phyloP scores from a whole-genome alignment of 179 eudicot species.

The Sideroxylon spinosum region DNA sequence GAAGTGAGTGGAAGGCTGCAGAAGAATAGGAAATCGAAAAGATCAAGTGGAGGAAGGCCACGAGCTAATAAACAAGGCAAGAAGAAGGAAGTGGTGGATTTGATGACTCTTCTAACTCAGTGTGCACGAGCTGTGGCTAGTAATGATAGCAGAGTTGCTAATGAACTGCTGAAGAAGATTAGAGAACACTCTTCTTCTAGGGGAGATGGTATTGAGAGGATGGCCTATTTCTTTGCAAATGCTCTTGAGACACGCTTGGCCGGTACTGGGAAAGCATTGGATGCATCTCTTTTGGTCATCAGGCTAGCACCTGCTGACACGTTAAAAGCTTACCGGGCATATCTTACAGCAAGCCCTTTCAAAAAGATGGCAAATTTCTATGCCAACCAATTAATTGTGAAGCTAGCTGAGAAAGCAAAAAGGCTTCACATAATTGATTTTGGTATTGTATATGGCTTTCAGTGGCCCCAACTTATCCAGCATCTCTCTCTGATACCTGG shows the following conservation, averaged over 20 bases:
- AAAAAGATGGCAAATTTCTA: conserved; percentile 21
- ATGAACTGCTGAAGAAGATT: conserved; percentile 19
- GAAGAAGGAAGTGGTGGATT: conserved; percentile 24
- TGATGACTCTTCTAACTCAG: conserved; percentile 17
- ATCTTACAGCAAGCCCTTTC: conserved; percentile 23
- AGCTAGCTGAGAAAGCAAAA: not conserved
- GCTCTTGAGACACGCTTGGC: conserved; percentile 57
- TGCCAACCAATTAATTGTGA: conserved; percentile 20
- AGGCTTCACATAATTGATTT: conserved; percentile 31
- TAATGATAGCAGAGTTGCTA: not conserved
- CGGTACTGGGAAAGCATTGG: conserved; percentile 36
- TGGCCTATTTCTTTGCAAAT: conserved; percentile 49
- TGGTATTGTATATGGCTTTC: conserved; percentile 30
- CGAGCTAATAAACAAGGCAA: conserved; percentile 25
- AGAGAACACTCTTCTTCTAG: conserved; percentile 21
- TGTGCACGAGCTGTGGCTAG: conserved; percentile 26
- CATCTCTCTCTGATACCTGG: conserved; percentile 21
- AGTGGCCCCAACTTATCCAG: conserved; percentile 31
- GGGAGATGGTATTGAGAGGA: conserved; percentile 31
- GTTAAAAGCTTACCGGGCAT: conserved; percentile 17
- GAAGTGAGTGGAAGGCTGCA: not conserved
- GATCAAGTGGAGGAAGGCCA: conserved; percentile 19
- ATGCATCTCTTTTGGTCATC: conserved; percentile 1
- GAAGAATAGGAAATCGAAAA: conserved; percentile 14
- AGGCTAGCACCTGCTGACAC: conserved; percentile 15